Evolutionary conservation across 371 early-diverging fungal species (phyloP), one percentile per base, ranked within the genome.

Genomic region (Gilbertella persicaria): DNA sequence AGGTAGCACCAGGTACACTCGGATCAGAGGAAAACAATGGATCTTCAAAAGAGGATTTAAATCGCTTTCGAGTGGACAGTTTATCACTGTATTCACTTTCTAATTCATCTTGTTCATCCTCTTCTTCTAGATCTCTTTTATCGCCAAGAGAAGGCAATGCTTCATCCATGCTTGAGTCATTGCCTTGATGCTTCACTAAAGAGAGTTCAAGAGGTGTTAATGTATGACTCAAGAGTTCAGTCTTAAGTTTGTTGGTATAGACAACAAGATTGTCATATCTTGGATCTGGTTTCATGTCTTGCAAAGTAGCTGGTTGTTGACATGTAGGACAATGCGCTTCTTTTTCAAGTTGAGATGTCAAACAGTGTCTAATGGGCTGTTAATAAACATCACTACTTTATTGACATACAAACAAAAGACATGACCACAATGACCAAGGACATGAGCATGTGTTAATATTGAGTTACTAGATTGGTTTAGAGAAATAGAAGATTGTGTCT

Each of bases 391-490:
- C 26, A 30, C 12, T 4, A 51, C 23, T 19, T 10, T 24, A n/a
- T 20, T 48, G 49, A 28, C 40, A 35, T 55, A 55, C 56, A 35
- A 42, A 28, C 56, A 55, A 30, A 55, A 48, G 19, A 35, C 21
- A 42, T 55, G 55, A 21, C 39, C 55, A 41, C 55, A 55, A 30
- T 47, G 24, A 24, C 33, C 42, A 14, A 48, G 6, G 2, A 33
- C 29, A 5, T 21, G 33, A n/a, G 48, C 19, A 17, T 55, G 33
- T 14, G 20, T 30, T 2, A 55, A 25, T 26, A 17, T 16, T 1
- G 30, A 16, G 5, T 29, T 2, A 35, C 55, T 55, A 23, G n/a
- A n/a, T n/a, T n/a, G n/a, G n/a, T n/a, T n/a, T n/a, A n/a, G n/a
- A n/a, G n/a, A n/a, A n/a, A n/a, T n/a, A n/a, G n/a, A n/a, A n/a